Percentiles rank a stretch among this genome's conserved stretches.
Evolutionary conservation across 441 rosid genomes (phyloP).

Genomic region (Populus trichocarpa): DNA sequence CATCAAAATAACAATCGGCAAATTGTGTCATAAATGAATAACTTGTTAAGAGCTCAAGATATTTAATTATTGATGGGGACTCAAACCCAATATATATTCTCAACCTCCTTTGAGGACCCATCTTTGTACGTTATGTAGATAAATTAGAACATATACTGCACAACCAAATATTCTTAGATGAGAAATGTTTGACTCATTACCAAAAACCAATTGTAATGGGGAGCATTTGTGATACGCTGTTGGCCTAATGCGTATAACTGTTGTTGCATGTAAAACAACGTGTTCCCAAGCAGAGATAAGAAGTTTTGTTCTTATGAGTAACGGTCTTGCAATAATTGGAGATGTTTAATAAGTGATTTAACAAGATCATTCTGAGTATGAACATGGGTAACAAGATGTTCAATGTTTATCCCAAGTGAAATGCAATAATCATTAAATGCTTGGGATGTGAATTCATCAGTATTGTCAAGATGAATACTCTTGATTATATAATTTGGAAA

Average conservation of each 20-base stretch:
- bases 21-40: too few species aligned
- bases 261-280: background rate
- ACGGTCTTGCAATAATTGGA: background rate
- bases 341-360: constrained; percentile 7
- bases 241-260: background rate
- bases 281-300: background rate
- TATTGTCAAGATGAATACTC: background rate
- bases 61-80: too few species aligned
- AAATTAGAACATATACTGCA: too few species aligned
- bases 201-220: background rate
- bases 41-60: too few species aligned
- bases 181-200: background rate
- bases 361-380: constrained; percentile 3
- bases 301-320: background rate
- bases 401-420: background rate
- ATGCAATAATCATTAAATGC: too few species aligned
- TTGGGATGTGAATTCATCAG: background rate
- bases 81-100: background rate
- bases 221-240: background rate
- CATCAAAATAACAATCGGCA: too few species aligned
- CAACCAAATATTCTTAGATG: background rate
- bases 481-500: constrained; percentile 3
- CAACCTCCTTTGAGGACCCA: background rate
- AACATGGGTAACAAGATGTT: background rate
- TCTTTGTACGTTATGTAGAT: too few species aligned